Evolutionary conservation across 106 monocot genomes (phyloP), one percentile per base, ranked within the genome.

Genomic region (Dioscorea zingiberensis): DNA sequence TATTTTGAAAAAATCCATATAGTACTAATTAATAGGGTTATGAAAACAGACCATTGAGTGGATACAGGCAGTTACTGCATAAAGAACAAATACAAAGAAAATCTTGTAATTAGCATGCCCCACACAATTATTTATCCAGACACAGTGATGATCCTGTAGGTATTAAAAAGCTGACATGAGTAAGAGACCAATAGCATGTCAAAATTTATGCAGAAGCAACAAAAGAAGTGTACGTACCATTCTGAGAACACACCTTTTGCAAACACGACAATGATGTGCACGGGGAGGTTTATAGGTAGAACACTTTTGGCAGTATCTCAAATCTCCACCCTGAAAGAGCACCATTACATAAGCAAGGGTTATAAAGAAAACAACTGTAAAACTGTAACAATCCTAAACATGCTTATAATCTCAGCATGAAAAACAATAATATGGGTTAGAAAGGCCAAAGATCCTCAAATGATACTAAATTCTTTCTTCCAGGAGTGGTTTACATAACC

Each of bases 121-220:
- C 14, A 98, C 98, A 68, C 98, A 98, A 71, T 98, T 98, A 70
- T 98, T 98, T 76, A 98, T 98, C 98, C 98, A 98, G 27, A 89
- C 75, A 73, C 98, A 98, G 60, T 98, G 98, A 75, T 98, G 98
- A 74, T 98, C 98, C 93, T 98, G 93, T 62, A 74, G 22, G 22
- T 13, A 74, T 56, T 51, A 78, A 17, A 54, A 7, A 56, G 32
- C 14, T n/a, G 21, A 38, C 25, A 18, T 69, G 16, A 16, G 51
- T 38, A 51, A 16, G 29, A 44, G 21, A 64, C 17, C 21, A 29
- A 11, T 58, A 69, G 54, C 10, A 17, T 32, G 10, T 21, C 53
- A 14, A 51, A 62, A 69, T 45, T 14, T 15, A 76, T 16, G 55
- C 38, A 38, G 1, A 38, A 38, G 38, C 38, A 38, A 38, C 38